Base-by-base conservation (phyloP, 1,284 basidiomycete genomes). In the Ceratobasidium sp. region DNA sequence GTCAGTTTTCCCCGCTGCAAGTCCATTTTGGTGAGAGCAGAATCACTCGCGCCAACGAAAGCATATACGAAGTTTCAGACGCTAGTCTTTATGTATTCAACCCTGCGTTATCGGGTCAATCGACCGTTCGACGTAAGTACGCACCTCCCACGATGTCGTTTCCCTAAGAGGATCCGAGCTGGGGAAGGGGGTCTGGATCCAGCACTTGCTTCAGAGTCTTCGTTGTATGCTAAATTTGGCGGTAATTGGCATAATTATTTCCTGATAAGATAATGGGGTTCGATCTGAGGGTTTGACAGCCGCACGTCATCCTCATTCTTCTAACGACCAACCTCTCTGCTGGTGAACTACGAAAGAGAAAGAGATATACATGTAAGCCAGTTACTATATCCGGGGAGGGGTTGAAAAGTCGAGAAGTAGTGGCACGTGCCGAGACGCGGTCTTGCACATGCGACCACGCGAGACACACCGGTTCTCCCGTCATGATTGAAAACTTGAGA, bases 391-490 rank as follows among this genome's bases (percentile, higher is more conserved):
- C 12, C 30, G 30, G 12, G 33, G 57, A 14, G 12, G 18, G 18
- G 33, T 12, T 60, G 30, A 44, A 33, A 44, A 64, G 60, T 44
- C 60, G 14, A 33, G 20, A 66, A 50, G 33, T 33, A 23, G 33
- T 33, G 44, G 65, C 71, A 74, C 71, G 71, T 74, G 71, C 71
- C n/a, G 10, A 18, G 27, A 18, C 12, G 20, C 35, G 66, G 12
- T 41, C 16, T 20, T 27, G 14, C 20, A 59, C 4, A n/a, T 38
- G 30, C 30, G 30, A 74, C 71, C 71, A 74, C 71, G 71, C 59
- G 69, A 71, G 38, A 55, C 55, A 71, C n/a, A 52, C 33, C 55
- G 57, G 71, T 64, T 64, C 71, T 74, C 48, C 46, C 46, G 59
- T 57, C 54, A 50, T 52, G 71, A 64, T 23, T 57, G 71, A 48